A percentile compares a stretch with the other conserved stretches of the same genome.
Conservation (phyloP, 345 rosid species). For the Kandelia obovata region DNA sequence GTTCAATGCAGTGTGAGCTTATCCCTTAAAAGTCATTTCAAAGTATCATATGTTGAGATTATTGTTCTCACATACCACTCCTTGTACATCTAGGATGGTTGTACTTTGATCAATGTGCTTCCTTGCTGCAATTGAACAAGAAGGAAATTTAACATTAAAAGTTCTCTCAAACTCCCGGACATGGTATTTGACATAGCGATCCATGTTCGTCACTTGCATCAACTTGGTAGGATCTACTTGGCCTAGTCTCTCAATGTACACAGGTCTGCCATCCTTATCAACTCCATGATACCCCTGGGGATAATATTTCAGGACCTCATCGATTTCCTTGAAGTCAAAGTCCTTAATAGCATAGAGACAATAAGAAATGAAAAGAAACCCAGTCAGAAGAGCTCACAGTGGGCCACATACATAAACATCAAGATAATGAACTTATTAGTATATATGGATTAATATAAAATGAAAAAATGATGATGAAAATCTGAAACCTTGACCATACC, state of each 20-base stretch:
- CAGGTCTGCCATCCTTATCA: slow-evolving; percentile 87
- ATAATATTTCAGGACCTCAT: slow-evolving; percentile 63
- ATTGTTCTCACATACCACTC: slow-evolving; percentile 69
- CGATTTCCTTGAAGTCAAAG: slow-evolving; percentile 66
- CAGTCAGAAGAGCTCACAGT: background rate
- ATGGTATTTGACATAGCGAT: slow-evolving; percentile 85
- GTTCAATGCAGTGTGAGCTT: background rate
- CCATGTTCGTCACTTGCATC: slow-evolving; percentile 91
- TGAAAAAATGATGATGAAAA: background rate
- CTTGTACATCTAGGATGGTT: slow-evolving; percentile 93
- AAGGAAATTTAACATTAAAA: slow-evolving; percentile 70
- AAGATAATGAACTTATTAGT: too few relatives aligned
- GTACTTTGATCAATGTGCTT: slow-evolving; percentile 93
- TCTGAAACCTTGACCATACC: slow-evolving; percentile 31
- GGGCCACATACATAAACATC: too few relatives aligned
- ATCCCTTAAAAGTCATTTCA: background rate
- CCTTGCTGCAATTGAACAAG: slow-evolving; percentile 85
- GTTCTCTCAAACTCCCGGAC: slow-evolving; percentile 91
- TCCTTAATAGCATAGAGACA: slow-evolving; percentile 41
- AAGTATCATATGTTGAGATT: background rate
- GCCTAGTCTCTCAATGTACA: slow-evolving; percentile 86
- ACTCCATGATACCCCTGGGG: slow-evolving; percentile 97
- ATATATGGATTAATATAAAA: too few relatives aligned
- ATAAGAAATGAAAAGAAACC: background rate
- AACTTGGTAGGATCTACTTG: slow-evolving; percentile 79